phyloP scores from a whole-genome alignment of 2,329 filamentous ascomycete species.

The Phyllosticta citrichinensis region DNA sequence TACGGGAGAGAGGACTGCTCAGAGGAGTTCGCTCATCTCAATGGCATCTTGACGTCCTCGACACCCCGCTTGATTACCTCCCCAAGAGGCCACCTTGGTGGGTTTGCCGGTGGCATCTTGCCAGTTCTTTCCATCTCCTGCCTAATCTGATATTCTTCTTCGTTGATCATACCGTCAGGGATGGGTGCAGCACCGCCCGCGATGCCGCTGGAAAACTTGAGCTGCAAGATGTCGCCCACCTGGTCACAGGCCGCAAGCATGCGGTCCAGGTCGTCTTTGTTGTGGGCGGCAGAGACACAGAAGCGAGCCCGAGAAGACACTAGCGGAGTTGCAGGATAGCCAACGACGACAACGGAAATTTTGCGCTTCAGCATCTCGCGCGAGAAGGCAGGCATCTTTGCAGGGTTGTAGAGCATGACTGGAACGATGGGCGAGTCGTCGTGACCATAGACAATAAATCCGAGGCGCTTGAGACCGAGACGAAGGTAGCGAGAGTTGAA shows the following conservation, averaged over 20 bases:
- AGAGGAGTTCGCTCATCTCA: slow-evolving; percentile 45
- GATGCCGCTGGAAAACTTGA: slow-evolving; percentile 95
- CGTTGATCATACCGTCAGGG: slow-evolving; percentile 57
- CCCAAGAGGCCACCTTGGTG: slow-evolving; percentile 70
- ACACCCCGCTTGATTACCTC: slow-evolving; percentile 65
- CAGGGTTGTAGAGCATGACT: slow-evolving; percentile 91
- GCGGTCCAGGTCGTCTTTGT: slow-evolving; percentile 94
- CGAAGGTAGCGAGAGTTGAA: slow-evolving; percentile 99
- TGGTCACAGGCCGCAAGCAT: slow-evolving; percentile 84
- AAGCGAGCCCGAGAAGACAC: slow-evolving; percentile 92
- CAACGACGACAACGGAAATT: slow-evolving; percentile 94
- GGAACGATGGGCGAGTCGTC: slow-evolving; percentile 97
- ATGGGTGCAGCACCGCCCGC: slow-evolving; percentile 77
- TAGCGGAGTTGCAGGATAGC: slow-evolving; percentile 90
- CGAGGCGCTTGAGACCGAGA: slow-evolving; percentile 89
- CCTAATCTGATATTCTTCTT: slow-evolving; percentile 45
- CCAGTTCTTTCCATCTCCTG: slow-evolving; percentile 41
- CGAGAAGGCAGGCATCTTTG: slow-evolving; percentile 96
- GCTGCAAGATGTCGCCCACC: slow-evolving; percentile 79
- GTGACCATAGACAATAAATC: slow-evolving; percentile 93
- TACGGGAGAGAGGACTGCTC: neutral
- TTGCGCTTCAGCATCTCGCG: slow-evolving; percentile 98
- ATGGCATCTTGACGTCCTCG: slow-evolving; percentile 61
- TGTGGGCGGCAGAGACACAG: slow-evolving; percentile 92
- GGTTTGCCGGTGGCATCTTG: slow-evolving; percentile 38